Base-by-base conservation (phyloP, 805 yeast genomes). In the Candida awuae region DNA sequence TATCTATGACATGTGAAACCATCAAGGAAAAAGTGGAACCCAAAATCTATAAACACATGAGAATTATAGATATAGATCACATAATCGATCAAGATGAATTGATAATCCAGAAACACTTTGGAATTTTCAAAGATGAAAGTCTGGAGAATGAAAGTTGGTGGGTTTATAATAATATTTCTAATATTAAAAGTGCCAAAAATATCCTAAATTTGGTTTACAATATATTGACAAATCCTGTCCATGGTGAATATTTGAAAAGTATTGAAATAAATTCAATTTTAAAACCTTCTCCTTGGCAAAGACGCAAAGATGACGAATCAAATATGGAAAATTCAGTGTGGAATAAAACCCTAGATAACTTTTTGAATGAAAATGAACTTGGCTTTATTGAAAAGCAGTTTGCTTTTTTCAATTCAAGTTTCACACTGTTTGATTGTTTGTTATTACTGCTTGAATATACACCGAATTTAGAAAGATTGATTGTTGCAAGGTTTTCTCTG, bases 361-460 rank as follows among this genome's bases (percentile, higher is more conserved):
- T 51, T 5, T 34, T 51, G 14, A 36, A 39, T 3, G n/a, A 5
- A 2, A 21, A 32, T 17, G 54, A 51, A 21, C 7, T 49, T 6
- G 20, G 29, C 1, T 39, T n/a, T 6, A 26, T 48, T 10, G 21
- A 43, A 5, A 14, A 9, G 3, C 20, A 36, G 15, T 27, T 49
- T 10, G 4, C 34, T 6, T 42, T 46, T 15, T 39, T 44, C 14
- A 4, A 37, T 7, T 14, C 36, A 3, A 14, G 32, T 1, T 29
- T 50, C 41, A 41, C 49, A 4, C 15, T 54, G 4, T 50, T 53
- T 26, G 51, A 52, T 22, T 43, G 47, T 16, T 35, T 54, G 13
- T 8, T 18, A 5, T 15, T 45, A 9, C 28, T 52, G 4, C 8
- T 52, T 6, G 30, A 38, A 8, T 29, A 34, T 16, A 43, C 54